These are phyloP conservation scores for Mycena indigotica DNA, from an alignment of 768 basidiomycete species.

Conservation along the genomic window DNA sequence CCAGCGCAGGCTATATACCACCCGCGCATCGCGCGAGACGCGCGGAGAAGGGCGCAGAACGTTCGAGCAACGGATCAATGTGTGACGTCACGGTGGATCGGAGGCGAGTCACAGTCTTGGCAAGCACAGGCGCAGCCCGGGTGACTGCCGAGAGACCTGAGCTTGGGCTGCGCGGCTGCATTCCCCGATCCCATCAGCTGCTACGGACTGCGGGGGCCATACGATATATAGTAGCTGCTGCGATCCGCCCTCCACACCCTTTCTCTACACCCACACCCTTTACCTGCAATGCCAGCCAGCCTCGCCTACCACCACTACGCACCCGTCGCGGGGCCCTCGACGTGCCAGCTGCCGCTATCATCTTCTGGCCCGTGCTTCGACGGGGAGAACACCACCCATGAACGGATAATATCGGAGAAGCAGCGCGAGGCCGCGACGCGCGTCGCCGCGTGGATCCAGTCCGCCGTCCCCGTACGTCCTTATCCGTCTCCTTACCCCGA, in stretches of 20 bases:
- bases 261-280: background rate
- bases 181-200: background rate
- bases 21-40: background rate
- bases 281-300: conserved; percentile 11
- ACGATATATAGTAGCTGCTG: background rate
- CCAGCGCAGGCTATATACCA: conserved; percentile 5
- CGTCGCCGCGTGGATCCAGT: conserved; percentile 24
- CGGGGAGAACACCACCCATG: conserved; percentile 1
- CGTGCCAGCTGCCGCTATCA: conserved; percentile 13
- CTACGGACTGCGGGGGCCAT: background rate
- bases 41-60: background rate
- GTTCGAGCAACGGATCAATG: no score
- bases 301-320: conserved; percentile 7
- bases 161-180: background rate
- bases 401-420: conserved; percentile 10
- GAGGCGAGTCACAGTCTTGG: no score
- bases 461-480: conserved; percentile 18
- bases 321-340: conserved; percentile 17
- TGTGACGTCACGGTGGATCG: no score
- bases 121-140: background rate
- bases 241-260: background rate
- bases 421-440: conserved; percentile 18
- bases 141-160: background rate
- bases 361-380: conserved; percentile 12
- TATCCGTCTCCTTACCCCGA: conserved; percentile 15